Evolutionary conservation across 2,329 filamentous ascomycete species (phyloP), one percentile per base, ranked within the genome.

Genomic region (Sporothrix schenckii): DNA sequence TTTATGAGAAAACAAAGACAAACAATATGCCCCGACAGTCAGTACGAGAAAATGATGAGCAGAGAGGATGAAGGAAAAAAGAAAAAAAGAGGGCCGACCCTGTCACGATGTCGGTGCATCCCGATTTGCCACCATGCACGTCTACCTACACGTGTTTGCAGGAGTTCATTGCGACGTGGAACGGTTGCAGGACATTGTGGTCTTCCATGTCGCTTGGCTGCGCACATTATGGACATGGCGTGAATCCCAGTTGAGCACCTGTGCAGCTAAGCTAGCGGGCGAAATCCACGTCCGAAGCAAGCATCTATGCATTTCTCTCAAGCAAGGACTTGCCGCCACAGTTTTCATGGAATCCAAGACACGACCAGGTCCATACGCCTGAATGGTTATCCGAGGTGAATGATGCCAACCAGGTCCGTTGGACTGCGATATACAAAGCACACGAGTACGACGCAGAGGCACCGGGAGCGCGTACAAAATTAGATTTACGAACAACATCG

Each of bases 361-460:
- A 63, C n/a, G 58, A 44, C 58, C 39, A 47, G 39, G 58, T 47
- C 13, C n/a, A 27, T 63, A 63, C 58, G 58, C 58, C 39, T 39
- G 58, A 47, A 47, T 47, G 19, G 39, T 24, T 10, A 21, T 9
- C 39, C 58, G 58, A 44, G n/a, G 39, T n/a, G 39, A 63, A 47
- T 39, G 58, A 63, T 27, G 27, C 11, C 58, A 63, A 27, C 39
- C 21, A 11, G 41, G 58, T 47, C 58, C 21, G n/a, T 44, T 61
- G n/a, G 56, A 61, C 58, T 9, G 58, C n/a, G 39, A 24, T 39
- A 34, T 9, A 39, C n/a, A 63, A n/a, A 34, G 39, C 11, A 47
- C 39, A 27, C n/a, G 39, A 14, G 34, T 5, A 61, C 56, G 10
- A n/a, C 10, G 21, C 10, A 63, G 13, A 47, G 44, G 53, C 30